phyloP scores from a whole-genome alignment of 176 grass and related monocot genomes.

The Pontederia crassipes region DNA sequence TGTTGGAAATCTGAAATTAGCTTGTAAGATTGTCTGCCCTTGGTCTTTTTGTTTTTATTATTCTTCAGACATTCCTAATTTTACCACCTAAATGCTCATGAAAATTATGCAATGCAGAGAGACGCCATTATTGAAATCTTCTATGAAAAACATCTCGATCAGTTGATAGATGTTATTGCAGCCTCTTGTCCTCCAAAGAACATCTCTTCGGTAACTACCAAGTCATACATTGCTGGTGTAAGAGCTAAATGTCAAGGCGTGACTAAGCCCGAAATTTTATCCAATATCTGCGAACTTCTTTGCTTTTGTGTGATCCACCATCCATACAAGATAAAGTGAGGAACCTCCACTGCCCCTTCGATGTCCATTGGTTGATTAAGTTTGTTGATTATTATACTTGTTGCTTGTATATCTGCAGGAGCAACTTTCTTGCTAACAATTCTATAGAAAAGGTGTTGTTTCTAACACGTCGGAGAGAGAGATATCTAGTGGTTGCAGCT shows the following conservation, averaged over 20 bases:
- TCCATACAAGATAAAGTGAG: constrained; percentile 64
- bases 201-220: constrained; percentile 15
- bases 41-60: neutral
- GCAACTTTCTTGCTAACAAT: constrained; percentile 49
- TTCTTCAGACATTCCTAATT: neutral
- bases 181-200: constrained; percentile 38
- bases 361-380: neutral
- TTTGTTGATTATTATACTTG: neutral
- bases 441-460: constrained; percentile 69
- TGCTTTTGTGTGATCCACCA: constrained; percentile 69
- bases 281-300: constrained; percentile 73
- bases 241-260: constrained; percentile 26
- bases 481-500: constrained; percentile 57
- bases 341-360: no score
- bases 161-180: constrained; percentile 61
- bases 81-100: neutral
- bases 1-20: no score
- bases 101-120: constrained; percentile 27
- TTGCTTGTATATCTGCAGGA: constrained; percentile 24
- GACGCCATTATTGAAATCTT: constrained; percentile 49
- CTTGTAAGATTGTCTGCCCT: no score
- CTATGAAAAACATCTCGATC: constrained; percentile 59
- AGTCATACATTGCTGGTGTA: constrained; percentile 22
- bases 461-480: constrained; percentile 65
- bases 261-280: constrained; percentile 55